A percentile compares a stretch with the other conserved stretches of the same genome.
phyloP scores from a whole-genome alignment of 257 asterid genomes.

The Salvia rosmarinus region DNA sequence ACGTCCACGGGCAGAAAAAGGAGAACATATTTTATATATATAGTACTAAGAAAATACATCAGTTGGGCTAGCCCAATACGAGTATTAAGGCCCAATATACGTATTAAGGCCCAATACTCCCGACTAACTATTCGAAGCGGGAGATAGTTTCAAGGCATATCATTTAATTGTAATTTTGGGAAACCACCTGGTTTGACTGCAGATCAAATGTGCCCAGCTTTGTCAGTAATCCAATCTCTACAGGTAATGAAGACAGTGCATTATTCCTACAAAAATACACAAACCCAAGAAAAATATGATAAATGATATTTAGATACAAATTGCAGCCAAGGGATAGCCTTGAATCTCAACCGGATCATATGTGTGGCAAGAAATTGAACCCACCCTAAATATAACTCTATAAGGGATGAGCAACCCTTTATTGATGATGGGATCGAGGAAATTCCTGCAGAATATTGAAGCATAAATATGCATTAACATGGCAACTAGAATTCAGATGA shows the following conservation, averaged over 20 bases:
- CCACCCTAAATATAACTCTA: conserved; percentile 92
- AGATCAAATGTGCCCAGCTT: conserved; percentile 90
- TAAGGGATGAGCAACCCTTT: conserved; percentile 76
- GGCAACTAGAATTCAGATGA: conserved; percentile 8
- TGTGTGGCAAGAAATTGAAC: conserved; percentile 32
- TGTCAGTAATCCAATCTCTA: conserved; percentile 76
- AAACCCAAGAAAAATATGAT: conserved; percentile 33
- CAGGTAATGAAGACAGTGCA: conserved; percentile 69
- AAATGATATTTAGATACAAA: conserved; percentile 14
- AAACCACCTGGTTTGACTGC: conserved; percentile 88
- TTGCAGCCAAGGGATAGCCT: conserved; percentile 19
- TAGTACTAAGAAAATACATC: no score
- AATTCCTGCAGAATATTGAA: conserved; percentile 64
- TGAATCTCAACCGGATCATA: conserved; percentile 20
- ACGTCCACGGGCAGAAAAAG: no score
- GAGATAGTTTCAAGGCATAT: no score
- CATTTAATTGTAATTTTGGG: conserved; percentile 23
- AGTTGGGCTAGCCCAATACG: no score
- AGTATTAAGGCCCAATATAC: no score
- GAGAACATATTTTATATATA: no score
- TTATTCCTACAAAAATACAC: conserved; percentile 58
- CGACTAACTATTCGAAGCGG: no score
- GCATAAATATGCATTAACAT: conserved; percentile 23
- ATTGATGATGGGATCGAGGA: conserved; percentile 84
- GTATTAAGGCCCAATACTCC: no score